Evolutionary conservation across 345 rosid genomes (phyloP).

Genomic region (Corymbia maculata): DNA sequence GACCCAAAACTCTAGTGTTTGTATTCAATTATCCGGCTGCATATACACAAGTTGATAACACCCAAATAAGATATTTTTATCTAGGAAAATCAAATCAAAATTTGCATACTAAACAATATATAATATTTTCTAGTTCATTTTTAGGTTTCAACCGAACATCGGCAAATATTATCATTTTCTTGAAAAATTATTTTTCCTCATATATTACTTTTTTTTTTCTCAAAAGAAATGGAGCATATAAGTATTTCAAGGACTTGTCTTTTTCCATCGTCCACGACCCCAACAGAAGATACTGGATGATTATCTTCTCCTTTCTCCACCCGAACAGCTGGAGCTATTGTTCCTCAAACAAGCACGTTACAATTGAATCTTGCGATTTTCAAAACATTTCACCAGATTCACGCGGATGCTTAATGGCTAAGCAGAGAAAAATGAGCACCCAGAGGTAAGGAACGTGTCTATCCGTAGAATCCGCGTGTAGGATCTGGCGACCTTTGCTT

Average conservation of each 20-base stretch:
- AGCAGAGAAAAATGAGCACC: neutral
- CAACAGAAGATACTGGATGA: neutral
- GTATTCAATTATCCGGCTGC: rapidly evolving
- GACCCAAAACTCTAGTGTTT: no score
- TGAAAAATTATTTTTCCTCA: no score
- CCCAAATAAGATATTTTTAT: no score
- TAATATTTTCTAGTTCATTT: no score
- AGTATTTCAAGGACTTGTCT: neutral
- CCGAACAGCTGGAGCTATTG: no score
- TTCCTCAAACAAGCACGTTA: neutral
- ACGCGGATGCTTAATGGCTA: neutral
- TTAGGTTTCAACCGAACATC: rapidly evolving
- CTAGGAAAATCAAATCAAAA: no score
- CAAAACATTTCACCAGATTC: neutral
- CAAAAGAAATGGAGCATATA: neutral
- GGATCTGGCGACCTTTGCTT: neutral
- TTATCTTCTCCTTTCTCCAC: neutral
- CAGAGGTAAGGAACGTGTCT: neutral
- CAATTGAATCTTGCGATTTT: neutral
- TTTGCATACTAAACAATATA: no score
- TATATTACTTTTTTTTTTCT: no score
- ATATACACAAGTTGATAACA: rapidly evolving
- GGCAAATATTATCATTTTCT: no score
- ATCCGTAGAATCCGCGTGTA: neutral
- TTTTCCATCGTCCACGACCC: neutral